Evolutionary conservation across 2,329 filamentous ascomycete genomes (phyloP).

Genomic region (Colletotrichum sansevieriae): DNA sequence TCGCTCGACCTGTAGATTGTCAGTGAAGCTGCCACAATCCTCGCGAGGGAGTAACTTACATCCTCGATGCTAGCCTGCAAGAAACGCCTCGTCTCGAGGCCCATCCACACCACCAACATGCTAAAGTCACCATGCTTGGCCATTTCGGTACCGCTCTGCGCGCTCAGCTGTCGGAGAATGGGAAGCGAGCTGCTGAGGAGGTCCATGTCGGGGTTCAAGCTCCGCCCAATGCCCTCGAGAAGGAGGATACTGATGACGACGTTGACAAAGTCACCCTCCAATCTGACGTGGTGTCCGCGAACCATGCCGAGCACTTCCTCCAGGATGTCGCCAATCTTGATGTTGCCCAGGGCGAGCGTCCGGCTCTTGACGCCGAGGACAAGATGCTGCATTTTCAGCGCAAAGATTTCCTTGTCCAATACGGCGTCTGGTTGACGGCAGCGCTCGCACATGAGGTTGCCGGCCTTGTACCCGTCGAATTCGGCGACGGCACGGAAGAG

Average conservation of each 20-base stretch:
- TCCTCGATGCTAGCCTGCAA: conserved; percentile 92
- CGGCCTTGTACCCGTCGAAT: conserved; percentile 96
- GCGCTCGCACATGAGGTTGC: conserved; percentile 94
- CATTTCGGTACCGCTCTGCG: conserved; percentile 79
- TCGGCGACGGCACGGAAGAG: conserved; percentile 96
- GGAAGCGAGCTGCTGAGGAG: conserved; percentile 88
- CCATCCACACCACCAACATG: conserved; percentile 93
- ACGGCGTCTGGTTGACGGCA: conserved; percentile 94
- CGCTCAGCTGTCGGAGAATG: conserved; percentile 88
- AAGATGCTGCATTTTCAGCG: conserved; percentile 96
- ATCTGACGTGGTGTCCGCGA: conserved; percentile 87
- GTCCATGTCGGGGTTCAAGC: conserved; percentile 87
- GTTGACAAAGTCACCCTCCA: conserved; percentile 98
- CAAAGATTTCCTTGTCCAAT: conserved; percentile 89
- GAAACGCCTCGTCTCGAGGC: conserved; percentile 88
- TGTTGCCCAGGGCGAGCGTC: conserved; percentile 91
- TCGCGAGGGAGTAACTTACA: conserved; percentile 62
- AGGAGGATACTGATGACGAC: conserved; percentile 95
- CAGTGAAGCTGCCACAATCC: conserved; percentile 23
- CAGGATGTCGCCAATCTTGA: conserved; percentile 96
- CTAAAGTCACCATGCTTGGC: conserved; percentile 80
- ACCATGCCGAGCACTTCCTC: conserved; percentile 95
- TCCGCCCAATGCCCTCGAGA: conserved; percentile 92
- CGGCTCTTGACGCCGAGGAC: conserved; percentile 90
- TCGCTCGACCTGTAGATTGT: conserved; percentile 74